Evolutionary conservation across 306 rosid genomes (phyloP), one percentile per base, ranked within the genome.

Genomic region (Fragaria ananassa): DNA sequence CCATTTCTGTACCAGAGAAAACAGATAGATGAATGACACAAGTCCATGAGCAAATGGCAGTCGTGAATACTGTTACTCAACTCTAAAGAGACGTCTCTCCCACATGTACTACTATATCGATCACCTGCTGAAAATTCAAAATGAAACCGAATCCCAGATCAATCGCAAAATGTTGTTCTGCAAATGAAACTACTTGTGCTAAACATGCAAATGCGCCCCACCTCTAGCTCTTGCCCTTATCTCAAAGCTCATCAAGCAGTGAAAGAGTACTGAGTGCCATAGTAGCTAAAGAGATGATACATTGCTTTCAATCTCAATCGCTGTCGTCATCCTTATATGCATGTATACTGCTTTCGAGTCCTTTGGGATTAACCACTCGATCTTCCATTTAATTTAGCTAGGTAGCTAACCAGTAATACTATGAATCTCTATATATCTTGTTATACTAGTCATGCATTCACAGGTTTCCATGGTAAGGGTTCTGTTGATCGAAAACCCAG

Each of bases 11-110:
- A 74, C 46, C 69, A 18, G 5, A 7, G 21, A 60, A 74, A 64
- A 35, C 70, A 37, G 70, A 64, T 51, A 19, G 70, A 74, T 74
- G 70, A 74, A 61, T 60, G 78, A 44, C 70, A 74, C 70, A 60
- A 60, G 34, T 60, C 58, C 47, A 74, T 74, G 78, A 74, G 69
- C 34, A 44, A 60, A 74, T 61, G 45, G 46, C 78, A 74, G 70
- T 18, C 25, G 46, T 45, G 13, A 74, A 45, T 7, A 74, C 35
- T 74, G 1, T 45, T 21, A 6, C 51, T 14, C 17, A 72, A 14
- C 6, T 6, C 34, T 14, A 25, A 60, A 18, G 58, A 44, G 45
- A 74, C 14, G 27, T 44, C 47, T 17, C 77, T 58, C 12, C 68
- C 57, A 58, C 57, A 23, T 15, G 42, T 60, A 74, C 69, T 41